phyloP scores from a whole-genome alignment of 169 alveolate species.

The Theileria parva region DNA sequence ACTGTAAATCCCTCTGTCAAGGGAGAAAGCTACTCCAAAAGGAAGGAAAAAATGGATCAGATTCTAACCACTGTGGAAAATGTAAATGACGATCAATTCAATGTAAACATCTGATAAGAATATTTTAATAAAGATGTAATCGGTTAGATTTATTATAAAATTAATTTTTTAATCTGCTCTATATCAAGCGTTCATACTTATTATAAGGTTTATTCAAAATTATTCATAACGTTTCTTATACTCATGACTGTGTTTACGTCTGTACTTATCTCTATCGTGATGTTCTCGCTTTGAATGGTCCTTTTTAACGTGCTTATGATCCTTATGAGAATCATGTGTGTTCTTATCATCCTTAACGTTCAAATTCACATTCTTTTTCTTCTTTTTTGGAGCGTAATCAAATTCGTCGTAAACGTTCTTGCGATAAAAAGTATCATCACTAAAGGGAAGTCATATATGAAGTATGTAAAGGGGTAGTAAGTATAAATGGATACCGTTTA shows the following conservation, averaged over 20 bases:
- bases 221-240: too few relatives aligned
- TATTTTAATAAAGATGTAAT: too few relatives aligned
- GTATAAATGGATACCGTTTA: conserved; percentile 13
- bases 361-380: neutral
- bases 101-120: conserved; percentile 25
- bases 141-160: too few relatives aligned
- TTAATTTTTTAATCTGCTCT: too few relatives aligned
- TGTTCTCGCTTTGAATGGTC: neutral
- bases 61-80: conserved; percentile 28
- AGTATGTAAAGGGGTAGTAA: neutral
- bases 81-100: conserved; percentile 31
- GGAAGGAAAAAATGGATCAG: conserved; percentile 26
- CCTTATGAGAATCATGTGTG: neutral
- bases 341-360: neutral
- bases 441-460: neutral
- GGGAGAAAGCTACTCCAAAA: conserved; percentile 25
- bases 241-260: too few relatives aligned
- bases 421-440: conserved; percentile 18
- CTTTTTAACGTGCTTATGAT: conserved; percentile 1
- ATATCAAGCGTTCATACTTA: too few relatives aligned
- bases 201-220: too few relatives aligned
- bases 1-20: neutral
- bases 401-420: conserved; percentile 18
- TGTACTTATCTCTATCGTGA: too few relatives aligned
- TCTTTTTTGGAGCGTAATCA: conserved; percentile 32